Evolutionary conservation across 805 yeast genomes (phyloP), one percentile per base, ranked within the genome.

Genomic region (Wickerhamiella kurtzmanii): DNA sequence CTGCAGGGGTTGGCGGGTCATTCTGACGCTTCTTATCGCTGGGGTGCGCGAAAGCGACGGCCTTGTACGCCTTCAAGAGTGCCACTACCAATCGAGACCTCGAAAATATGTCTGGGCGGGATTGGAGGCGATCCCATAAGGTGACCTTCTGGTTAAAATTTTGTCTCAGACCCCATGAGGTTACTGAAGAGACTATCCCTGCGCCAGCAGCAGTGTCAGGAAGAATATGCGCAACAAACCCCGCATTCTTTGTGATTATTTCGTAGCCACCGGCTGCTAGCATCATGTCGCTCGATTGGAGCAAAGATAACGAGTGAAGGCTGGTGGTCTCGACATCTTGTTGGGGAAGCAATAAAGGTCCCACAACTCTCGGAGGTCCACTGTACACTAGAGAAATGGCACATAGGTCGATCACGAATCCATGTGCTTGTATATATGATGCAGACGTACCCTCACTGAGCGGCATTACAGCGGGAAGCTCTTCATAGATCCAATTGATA

Each of bases 221-320:
- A 5, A 15, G 19, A 8, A 17, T 6, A 5, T n/a, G 38, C 16
- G 38, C 38, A 6, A 25, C 32, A 15, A 36, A 15, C 19, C 17
- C n/a, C 8, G 15, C n/a, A 15, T 36, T 9, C 19, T 17, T 17
- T 5, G 6, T 17, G 19, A 36, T 36, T 8, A 15, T 15, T 5
- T 36, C 8, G 38, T 36, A 36, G 38, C 38, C 38, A 8, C 38
- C 38, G 8, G 38, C 38, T 6, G 38, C 38, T 8, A 36, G 38
- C 38, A 36, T 36, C 32, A 11, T 25, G 9, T 25, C 32, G 32
- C 32, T 25, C 11, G 32, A 25, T 25, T 37, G 45, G 13, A 52
- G 40, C 2, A 32, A n/a, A n/a, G n/a, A n/a, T 11, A 25, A 25
- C 32, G 32, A 25, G 32, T 11, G 32, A 25, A 6, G 9, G 32